Evolutionary conservation across 257 asterid genomes (phyloP), one percentile per base, ranked within the genome.

Genomic region (Nicotiana noctiflora): DNA sequence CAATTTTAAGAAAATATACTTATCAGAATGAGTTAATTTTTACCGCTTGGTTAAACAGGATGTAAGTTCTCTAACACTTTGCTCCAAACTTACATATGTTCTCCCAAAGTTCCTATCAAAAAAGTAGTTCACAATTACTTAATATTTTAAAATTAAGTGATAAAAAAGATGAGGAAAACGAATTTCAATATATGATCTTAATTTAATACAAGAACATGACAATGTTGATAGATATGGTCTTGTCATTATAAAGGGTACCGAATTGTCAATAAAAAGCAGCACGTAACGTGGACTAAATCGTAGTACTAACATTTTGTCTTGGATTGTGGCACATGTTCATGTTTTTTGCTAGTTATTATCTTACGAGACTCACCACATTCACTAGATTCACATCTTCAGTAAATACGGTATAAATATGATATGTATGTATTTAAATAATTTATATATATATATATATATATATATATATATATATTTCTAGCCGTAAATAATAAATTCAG

Each of bases 261-360:
- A 74, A 74, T 74, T 74, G 79, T 74, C 79, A 74, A 74, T 6
- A 49, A 9, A 23, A 13, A 0, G 4, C 61, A 1, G 61, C 60
- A 74, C 40, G 60, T 74, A 13, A 3, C 9, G 79, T 74, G 27
- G 79, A 49, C 79, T 74, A 74, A 29, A 49, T 13, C 8, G 61
- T 74, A 21, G 19, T 10, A 7, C 61, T 72, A 3, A 3, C 15
- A 74, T 64, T 74, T 49, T 74, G 17, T 49, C 61, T 46, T 72
- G 40, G 19, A 74, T 46, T 13, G 12, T 23, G 79, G 79, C 44
- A 74, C 62, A 74, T 74, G 79, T 12, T 74, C 79, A 49, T 74
- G 79, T 74, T 74, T 74, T 49, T 0, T 13, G 8, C 60, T 1
- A 4, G 55, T 13, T 9, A 9, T 51, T 11, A 0, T 3, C 2